Evolutionary conservation across 805 yeast species (phyloP).

Genomic region (Wickerhamiella occidentalis): DNA sequence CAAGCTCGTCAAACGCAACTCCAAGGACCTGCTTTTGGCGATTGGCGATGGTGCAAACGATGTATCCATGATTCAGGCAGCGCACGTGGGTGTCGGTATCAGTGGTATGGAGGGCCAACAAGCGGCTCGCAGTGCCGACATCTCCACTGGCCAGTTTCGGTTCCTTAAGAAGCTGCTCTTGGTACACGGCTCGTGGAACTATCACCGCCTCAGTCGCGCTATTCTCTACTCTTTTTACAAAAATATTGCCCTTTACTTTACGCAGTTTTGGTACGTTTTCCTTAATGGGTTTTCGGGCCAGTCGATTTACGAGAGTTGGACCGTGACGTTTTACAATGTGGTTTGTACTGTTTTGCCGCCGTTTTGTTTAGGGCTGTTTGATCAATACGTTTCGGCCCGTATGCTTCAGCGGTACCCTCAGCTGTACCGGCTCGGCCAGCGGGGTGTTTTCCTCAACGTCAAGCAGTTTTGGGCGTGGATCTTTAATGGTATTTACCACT

Average conservation of each 20-base stretch:
- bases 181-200: constrained; percentile 97
- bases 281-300: constrained; percentile 89
- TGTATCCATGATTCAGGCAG: constrained; percentile 98
- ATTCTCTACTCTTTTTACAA: constrained; percentile 92
- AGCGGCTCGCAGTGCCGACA: constrained; percentile 96
- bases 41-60: constrained; percentile 99
- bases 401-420: constrained; percentile 86
- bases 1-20: constrained; percentile 76
- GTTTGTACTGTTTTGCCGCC: constrained; percentile 93
- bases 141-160: constrained; percentile 91
- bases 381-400: constrained; percentile 87
- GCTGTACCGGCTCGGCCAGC: constrained; percentile 80
- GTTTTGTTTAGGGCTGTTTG: constrained; percentile 89
- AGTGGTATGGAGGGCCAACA: constrained; percentile 99
- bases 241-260: constrained; percentile 89
- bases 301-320: constrained; percentile 95
- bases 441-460: constrained; percentile 78
- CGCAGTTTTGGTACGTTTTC: constrained; percentile 97
- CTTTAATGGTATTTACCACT: constrained; percentile 86
- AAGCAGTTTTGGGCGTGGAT: constrained; percentile 97
- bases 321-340: constrained; percentile 89
- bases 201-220: constrained; percentile 85
- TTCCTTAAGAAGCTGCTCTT: constrained; percentile 68
- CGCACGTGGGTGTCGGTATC: constrained; percentile 98
- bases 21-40: constrained; percentile 64